Percentiles rank a stretch among this genome's conserved stretches.
Conservation (phyloP, 345 rosid genomes). For the Eucalyptus sp. region DNA sequence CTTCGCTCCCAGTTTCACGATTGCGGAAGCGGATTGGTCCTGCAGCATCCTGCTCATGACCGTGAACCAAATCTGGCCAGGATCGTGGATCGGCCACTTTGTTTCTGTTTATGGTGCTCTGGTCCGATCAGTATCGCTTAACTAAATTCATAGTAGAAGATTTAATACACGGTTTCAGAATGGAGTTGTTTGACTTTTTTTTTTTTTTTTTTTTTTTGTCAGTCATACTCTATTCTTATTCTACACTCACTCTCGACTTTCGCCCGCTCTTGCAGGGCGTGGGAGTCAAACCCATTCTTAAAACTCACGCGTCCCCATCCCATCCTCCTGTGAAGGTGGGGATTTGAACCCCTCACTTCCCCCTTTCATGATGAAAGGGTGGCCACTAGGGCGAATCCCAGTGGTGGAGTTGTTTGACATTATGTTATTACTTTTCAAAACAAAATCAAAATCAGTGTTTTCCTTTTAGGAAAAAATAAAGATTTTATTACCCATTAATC, state of each 20-base stretch:
- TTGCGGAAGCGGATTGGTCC: background rate
- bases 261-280: no score
- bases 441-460: background rate
- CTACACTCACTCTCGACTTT: no score
- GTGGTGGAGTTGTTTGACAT: no score
- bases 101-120: background rate
- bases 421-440: background rate
- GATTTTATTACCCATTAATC: background rate
- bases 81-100: background rate
- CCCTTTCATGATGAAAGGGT: no score
- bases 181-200: no score
- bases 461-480: background rate
- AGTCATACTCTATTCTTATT: no score
- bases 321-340: no score
- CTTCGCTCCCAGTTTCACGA: background rate
- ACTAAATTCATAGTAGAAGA: background rate
- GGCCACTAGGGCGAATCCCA: no score
- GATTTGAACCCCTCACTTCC: no score
- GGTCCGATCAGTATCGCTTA: background rate
- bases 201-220: no score
- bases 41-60: background rate
- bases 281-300: no score
- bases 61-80: background rate
- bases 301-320: no score
- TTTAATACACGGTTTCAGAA: background rate